Evolutionary conservation across 495 filamentous ascomycete species (phyloP).

Genomic region (Podospora appendiculata): DNA sequence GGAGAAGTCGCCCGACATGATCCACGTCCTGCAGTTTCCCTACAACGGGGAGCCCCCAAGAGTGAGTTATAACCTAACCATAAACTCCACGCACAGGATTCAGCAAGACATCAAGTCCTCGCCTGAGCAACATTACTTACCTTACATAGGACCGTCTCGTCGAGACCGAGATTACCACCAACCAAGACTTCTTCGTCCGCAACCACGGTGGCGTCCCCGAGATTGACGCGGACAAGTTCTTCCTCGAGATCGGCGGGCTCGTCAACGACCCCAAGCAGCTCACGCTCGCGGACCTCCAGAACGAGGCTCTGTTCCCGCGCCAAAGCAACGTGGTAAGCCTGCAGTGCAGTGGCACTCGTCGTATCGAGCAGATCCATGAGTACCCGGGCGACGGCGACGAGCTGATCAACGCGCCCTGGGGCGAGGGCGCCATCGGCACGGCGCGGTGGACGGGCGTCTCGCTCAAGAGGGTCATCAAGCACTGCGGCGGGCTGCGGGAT

Average conservation of each 20-base stretch:
- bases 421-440: conserved; percentile 59
- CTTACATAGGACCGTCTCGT: conserved; percentile 9
- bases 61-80: not conserved
- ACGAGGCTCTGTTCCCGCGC: conserved; percentile 48
- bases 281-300: conserved; percentile 48
- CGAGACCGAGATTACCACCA: conserved; percentile 47
- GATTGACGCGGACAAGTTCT: conserved; percentile 47
- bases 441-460: conserved; percentile 55
- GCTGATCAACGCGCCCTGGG: conserved; percentile 61
- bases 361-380: conserved; percentile 55
- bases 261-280: conserved; percentile 47
- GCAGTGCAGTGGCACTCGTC: conserved; percentile 61
- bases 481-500: conserved; percentile 51
- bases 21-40: conserved; percentile 61
- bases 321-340: conserved; percentile 50
- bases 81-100: too few relatives aligned
- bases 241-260: conserved; percentile 47
- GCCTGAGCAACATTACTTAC: not conserved
- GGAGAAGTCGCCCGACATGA: conserved; percentile 59
- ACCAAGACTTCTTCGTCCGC: conserved; percentile 54
- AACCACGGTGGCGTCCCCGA: conserved; percentile 59
- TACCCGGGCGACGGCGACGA: conserved; percentile 64
- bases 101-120: not conserved
- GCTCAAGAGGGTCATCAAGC: conserved; percentile 58
- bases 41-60: conserved; percentile 61